Base-by-base conservation (phyloP, 768 basidiomycete species). In the Suillus placidus region DNA sequence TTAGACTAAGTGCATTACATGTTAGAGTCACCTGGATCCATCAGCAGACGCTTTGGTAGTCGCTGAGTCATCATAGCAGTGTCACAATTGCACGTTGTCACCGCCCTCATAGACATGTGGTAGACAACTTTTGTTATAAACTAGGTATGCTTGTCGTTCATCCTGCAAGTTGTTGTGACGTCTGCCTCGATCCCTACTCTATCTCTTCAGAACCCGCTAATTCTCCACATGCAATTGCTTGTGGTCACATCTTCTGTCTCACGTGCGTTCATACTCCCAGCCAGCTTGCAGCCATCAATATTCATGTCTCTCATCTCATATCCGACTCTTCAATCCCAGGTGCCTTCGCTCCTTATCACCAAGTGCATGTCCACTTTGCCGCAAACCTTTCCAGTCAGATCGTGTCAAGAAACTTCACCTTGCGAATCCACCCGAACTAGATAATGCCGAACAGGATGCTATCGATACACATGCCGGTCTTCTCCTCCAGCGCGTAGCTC, bases 231-330 rank as follows among this genome's bases (percentile, higher is more conserved):
- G 88, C 86, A 14, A 91, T 93, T 67, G 84, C 87, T 37, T 93
- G 91, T 71, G 91, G 91, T 45, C 90, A 92, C 76, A 84, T 90
- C 43, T 92, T 92, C 80, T 92, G 91, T 73, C 80, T 80, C 72
- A 75, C 79, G 90, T 91, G 72, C 73, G 89, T 83, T 66, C 38
- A 52, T 42, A 34, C 52, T 62, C 65, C 66, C 65, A 67, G 66
- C 61, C 37, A 66, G 57, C 35, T 62, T 61, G 16, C 54, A 20
- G 54, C 54, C 35, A 35, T 12, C 54, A 55, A 55, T 55, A 54
- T 52, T 52, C 54, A 38, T 42, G 45, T 43, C 23, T 61, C 54
- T 64, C 40, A 56, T 63, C 55, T 55, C 64, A 62, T 68, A 60
- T 30, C 64, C 58, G 61, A 60, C 30, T 35, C 13, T 18, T 52